Evolutionary conservation across 208 protist species (phyloP), one percentile per base, ranked within the genome.

Genomic region (Tritrichomonas foetus): DNA sequence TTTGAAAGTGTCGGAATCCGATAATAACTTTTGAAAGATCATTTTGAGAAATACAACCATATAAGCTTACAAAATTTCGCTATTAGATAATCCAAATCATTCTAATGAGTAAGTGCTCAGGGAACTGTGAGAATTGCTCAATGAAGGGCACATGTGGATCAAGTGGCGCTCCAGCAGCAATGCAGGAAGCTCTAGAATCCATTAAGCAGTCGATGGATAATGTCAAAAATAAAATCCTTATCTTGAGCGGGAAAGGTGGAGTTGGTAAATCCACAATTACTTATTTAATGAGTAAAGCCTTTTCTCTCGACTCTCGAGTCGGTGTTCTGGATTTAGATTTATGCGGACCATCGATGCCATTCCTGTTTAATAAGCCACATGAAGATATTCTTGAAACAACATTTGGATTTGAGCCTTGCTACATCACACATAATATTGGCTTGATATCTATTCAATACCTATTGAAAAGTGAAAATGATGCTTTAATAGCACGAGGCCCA

Each of bases 291-390:
- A 98, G 80, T 41, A 64, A 33, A 93, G 39, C 30, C 1, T n/a
- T 47, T 96, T 55, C 27, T 41, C 22, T 44, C 9, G 41, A 36
- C 0, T 74, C 57, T 36, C 61, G 95, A 80, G 98, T 99, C 22
- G 99, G 98, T 25, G 95, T 99, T 22, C 95, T 99, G 5, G 99
- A 99, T 95, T 94, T 99, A 30, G 99, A 99, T 96, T 98, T 99
- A 82, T 99, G 99, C 95, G 99, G 99, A 30, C 99, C 99, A 44
- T 96, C 74, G 30, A 95, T 98, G 44, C 97, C 98, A 13, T 98
- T 97, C 93, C 98, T 99, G 25, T 97, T 99, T 89, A 98, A 98
- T 25, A 94, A 99, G 8, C 97, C 98, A 78, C 95, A 95, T 20
- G 95, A 97, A 92, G 96, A 97, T 93, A 96, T 99, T 30, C 98